phyloP scores from a whole-genome alignment of 2,329 filamentous ascomycete species.

The Penicillium thymicola region DNA sequence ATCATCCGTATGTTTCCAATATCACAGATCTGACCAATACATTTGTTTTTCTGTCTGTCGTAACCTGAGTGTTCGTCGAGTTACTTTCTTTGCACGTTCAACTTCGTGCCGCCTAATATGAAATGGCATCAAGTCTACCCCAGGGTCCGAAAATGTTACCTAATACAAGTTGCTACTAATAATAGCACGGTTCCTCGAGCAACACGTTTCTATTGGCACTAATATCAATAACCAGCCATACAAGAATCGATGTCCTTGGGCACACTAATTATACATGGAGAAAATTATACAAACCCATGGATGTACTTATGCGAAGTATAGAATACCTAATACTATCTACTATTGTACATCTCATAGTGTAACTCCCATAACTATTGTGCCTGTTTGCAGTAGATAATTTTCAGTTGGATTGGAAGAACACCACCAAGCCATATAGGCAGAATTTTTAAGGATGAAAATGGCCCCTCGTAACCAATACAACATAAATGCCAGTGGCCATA shows the following conservation, averaged over 20 bases:
- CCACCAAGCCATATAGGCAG: neutral
- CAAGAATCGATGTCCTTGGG: neutral
- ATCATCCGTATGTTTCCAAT: neutral
- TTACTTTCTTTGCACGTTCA: no score
- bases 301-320: neutral
- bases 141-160: neutral
- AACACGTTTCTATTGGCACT: neutral
- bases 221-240: neutral
- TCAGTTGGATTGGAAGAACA: neutral
- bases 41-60: no score
- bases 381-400: constrained; percentile 2
- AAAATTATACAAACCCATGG: neutral
- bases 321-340: neutral
- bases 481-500: neutral
- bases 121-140: neutral
- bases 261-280: neutral
- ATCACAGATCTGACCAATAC: no score
- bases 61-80: no score
- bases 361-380: neutral
- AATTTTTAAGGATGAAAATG: neutral
- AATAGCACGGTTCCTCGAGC: constrained; percentile 6
- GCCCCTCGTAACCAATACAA: neutral
- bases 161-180: neutral
- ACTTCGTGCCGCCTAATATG: neutral
- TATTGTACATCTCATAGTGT: neutral